Evolutionary conservation across 306 rosid species (phyloP), one percentile per base, ranked within the genome.

Genomic region (Parietaria judaica): DNA sequence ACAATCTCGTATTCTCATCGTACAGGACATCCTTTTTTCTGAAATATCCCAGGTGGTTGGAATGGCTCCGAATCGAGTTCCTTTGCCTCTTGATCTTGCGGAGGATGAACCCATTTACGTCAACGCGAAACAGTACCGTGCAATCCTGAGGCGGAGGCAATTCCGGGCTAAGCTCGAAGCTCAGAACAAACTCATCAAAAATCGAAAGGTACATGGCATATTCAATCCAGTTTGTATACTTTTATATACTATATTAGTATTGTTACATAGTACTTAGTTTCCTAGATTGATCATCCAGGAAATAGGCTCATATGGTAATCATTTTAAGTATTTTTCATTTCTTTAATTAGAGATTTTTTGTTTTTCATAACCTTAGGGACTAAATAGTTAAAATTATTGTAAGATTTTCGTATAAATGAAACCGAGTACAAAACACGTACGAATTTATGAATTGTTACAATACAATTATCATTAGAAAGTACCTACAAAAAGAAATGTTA

Each of bases 81-180:
- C 84, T 7, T 74, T 83, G 65, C 90, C 87, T 14, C 72, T 76
- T 44, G 81, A 68, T 61, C 50, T 76, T 4, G 56, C 63, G 5
- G 84, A 84, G 45, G 81, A 71, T 59, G 81, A 72, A 37, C 81
- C 81, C 10, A 76, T 73, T 39, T 73, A 73, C 58, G 78, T 73
- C 63, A 73, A 73, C 8, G 69, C 78, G 12, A 73, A 73, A 46
- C 78, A 73, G 73, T 73, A 67, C 66, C 57, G 63, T 2, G 78
- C 78, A 51, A 73, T 68, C 31, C 53, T 73, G 6, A 57, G 78
- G 78, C 59, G 73, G 57, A 67, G 78, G 54, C 66, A 67, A 66
- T 73, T 43, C 47, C 69, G 73, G 23, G 66, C 73, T n/a, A 73
- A 73, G 73, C 78, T 73, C 47, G 78, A 73, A 73, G 78, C 78